Evolutionary conservation across 768 basidiomycete genomes (phyloP).

Genomic region (Rhodotorula babjevae): DNA sequence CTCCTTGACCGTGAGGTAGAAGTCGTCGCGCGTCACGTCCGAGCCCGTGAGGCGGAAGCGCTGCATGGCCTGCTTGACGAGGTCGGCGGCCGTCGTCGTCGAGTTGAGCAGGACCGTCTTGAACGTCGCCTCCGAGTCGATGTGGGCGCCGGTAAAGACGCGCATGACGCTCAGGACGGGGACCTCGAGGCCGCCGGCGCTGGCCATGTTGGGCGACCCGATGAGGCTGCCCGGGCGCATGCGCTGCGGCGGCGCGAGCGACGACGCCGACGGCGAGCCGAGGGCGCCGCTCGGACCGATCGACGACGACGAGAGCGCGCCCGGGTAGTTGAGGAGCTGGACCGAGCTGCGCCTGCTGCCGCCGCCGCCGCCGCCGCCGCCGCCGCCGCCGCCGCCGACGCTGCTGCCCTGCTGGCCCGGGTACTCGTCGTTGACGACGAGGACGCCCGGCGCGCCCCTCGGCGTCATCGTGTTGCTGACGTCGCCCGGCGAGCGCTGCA

Average conservation of each 20-base stretch:
- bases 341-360: slow-evolving; percentile 24
- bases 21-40: slow-evolving; percentile 54
- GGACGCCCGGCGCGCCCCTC: slow-evolving; percentile 1
- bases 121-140: slow-evolving; percentile 94
- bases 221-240: slow-evolving; percentile 43
- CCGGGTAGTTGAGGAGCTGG: slow-evolving; percentile 15
- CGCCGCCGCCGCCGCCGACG: not conserved
- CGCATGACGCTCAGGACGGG: slow-evolving; percentile 90
- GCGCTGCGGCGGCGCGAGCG: slow-evolving; percentile 15
- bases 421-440: not conserved
- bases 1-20: slow-evolving; percentile 89
- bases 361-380: not conserved
- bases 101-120: slow-evolving; percentile 92
- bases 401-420: not conserved
- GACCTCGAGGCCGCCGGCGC: slow-evolving; percentile 54
- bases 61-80: slow-evolving; percentile 87
- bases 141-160: slow-evolving; percentile 83
- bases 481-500: slow-evolving; percentile 41
- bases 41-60: slow-evolving; percentile 65
- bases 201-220: slow-evolving; percentile 41
- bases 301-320: not conserved
- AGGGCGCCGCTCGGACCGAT: slow-evolving; percentile 3
- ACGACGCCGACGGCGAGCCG: slow-evolving; percentile 25
- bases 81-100: slow-evolving; percentile 73
- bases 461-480: slow-evolving; percentile 40